A percentile compares a stretch with the other conserved stretches of the same genome.
These are phyloP conservation scores for Phialocephala subalpina DNA, from an alignment of 2,329 filamentous ascomycete species.

Conservation along the genomic window DNA sequence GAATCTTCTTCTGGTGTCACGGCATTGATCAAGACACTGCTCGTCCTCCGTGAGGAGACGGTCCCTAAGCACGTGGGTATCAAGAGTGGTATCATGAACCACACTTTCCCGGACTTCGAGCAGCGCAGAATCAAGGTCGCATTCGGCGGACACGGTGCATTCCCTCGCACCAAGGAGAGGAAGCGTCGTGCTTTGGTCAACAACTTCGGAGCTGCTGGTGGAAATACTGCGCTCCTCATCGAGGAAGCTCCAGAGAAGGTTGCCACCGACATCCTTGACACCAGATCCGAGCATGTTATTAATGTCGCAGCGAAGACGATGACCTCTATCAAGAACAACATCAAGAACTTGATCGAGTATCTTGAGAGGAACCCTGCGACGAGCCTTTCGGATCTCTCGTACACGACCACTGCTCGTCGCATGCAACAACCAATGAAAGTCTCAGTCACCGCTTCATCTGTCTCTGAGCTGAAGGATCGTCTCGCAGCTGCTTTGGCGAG, in stretches of 20 bases:
- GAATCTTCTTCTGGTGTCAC: constrained; percentile 34
- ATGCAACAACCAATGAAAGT: constrained; percentile 62
- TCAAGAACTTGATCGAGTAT: constrained; percentile 42
- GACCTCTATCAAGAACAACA: constrained; percentile 28
- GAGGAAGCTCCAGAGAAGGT: constrained; percentile 19
- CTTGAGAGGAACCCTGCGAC: constrained; percentile 24
- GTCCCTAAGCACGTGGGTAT: constrained; percentile 31
- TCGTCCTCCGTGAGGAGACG: constrained; percentile 31
- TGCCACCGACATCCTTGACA: constrained; percentile 46
- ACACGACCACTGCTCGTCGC: constrained; percentile 50
- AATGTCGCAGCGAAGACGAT: constrained; percentile 54
- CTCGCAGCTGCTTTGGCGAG: constrained; percentile 7
- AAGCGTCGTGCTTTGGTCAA: constrained; percentile 46
- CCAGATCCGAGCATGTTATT: constrained; percentile 46
- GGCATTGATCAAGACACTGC: constrained; percentile 36
- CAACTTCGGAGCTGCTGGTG: constrained; percentile 51
- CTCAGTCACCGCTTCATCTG: constrained; percentile 51
- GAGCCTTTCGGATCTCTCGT: constrained; percentile 28
- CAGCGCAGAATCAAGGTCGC: constrained; percentile 36
- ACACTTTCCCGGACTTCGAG: constrained; percentile 42
- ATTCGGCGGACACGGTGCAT: constrained; percentile 1
- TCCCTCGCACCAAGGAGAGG: constrained; percentile 1
- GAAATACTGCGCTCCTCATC: constrained; percentile 27
- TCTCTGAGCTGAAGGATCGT: constrained; percentile 57
- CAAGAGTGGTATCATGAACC: constrained; percentile 33